A percentile compares a stretch with the other conserved stretches of the same genome.
phyloP scores from a whole-genome alignment of 2,329 filamentous ascomycete species.

The Fonsecaea multimorphosa region DNA sequence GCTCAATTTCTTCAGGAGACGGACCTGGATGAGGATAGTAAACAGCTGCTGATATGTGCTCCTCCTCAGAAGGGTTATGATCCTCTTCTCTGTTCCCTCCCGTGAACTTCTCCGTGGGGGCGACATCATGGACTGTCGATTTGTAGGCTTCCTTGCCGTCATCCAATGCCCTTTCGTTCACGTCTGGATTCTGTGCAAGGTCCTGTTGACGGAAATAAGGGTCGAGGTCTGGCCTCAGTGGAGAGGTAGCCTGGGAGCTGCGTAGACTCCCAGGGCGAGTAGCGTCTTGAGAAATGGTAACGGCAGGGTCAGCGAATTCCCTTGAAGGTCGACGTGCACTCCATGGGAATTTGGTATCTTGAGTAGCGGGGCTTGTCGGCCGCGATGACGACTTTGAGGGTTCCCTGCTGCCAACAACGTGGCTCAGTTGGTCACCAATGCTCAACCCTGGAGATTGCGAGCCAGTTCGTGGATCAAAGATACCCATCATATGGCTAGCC shows the following conservation, averaged over 20 bases:
- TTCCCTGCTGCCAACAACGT: slow-evolving; percentile 10
- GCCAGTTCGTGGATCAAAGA: slow-evolving; percentile 58
- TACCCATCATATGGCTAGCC: slow-evolving; percentile 68
- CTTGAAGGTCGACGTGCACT: slow-evolving; percentile 16
- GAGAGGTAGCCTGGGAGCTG: slow-evolving; percentile 15
- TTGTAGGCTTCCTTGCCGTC: slow-evolving; percentile 51
- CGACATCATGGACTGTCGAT: slow-evolving; percentile 1
- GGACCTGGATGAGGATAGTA: slow-evolving; percentile 68
- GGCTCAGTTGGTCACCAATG: slow-evolving; percentile 16
- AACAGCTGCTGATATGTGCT: slow-evolving; percentile 68
- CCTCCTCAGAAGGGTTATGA: slow-evolving; percentile 51
- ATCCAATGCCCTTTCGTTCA: slow-evolving; percentile 60
- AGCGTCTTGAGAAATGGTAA: slow-evolving; percentile 2
- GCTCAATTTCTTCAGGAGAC: slow-evolving; percentile 49
- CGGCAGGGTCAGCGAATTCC: slow-evolving; percentile 14
- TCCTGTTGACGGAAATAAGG: slow-evolving; percentile 41
- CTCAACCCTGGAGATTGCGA: slow-evolving; percentile 16
- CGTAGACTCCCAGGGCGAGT: slow-evolving; percentile 4
- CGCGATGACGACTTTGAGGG: slow-evolving; percentile 23
- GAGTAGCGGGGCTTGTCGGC: slow-evolving; percentile 23
- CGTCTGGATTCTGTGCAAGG: slow-evolving; percentile 41
- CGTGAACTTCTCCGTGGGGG: background rate
- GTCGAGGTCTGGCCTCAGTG: slow-evolving; percentile 38
- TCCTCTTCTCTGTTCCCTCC: slow-evolving; percentile 3
- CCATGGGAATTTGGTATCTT: slow-evolving; percentile 18